Conservation (phyloP, 371 early-diverging fungal species). For the Mucor piriformis region DNA sequence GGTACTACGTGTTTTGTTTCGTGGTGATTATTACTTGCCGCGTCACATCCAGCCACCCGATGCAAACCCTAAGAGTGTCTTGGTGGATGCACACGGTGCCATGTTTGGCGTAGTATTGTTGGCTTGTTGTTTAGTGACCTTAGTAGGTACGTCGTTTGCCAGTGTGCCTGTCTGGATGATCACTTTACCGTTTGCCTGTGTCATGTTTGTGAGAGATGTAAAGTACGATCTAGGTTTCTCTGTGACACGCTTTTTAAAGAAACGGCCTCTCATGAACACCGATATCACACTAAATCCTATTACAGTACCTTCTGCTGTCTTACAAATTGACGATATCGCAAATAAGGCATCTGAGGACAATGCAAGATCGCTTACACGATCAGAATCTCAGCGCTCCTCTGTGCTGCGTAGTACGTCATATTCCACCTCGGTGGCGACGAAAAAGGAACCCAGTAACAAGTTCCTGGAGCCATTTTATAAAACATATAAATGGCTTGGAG, state of each 20-base stretch:
- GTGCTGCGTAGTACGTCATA: neutral
- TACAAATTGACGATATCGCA: neutral
- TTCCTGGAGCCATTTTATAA: neutral
- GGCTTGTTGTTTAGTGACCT: slow-evolving; percentile 51
- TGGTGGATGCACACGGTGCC: slow-evolving; percentile 62
- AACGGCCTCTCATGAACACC: neutral
- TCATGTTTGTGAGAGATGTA: slow-evolving; percentile 54
- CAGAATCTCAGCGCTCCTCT: neutral
- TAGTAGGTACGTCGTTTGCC: slow-evolving; percentile 69
- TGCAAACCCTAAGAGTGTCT: slow-evolving; percentile 53
- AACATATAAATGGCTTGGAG: slow-evolving; percentile 8
- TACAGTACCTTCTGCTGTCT: neutral
- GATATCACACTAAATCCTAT: too few relatives aligned
- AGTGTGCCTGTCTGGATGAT: slow-evolving; percentile 72
- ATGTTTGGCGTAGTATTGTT: slow-evolving; percentile 59
- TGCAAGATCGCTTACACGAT: neutral
- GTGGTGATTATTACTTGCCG: slow-evolving; percentile 51
- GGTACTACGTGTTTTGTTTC: slow-evolving; percentile 54
- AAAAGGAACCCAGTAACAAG: neutral
- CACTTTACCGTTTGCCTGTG: slow-evolving; percentile 66
- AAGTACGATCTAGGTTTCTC: slow-evolving; percentile 42
- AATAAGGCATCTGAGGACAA: neutral
- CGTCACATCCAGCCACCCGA: slow-evolving; percentile 47
- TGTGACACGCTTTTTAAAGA: slow-evolving; percentile 9
- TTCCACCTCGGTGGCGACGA: neutral